These are phyloP conservation scores for Penicillium robsamsonii DNA, from an alignment of 495 filamentous ascomycete species.

Conservation along the genomic window DNA sequence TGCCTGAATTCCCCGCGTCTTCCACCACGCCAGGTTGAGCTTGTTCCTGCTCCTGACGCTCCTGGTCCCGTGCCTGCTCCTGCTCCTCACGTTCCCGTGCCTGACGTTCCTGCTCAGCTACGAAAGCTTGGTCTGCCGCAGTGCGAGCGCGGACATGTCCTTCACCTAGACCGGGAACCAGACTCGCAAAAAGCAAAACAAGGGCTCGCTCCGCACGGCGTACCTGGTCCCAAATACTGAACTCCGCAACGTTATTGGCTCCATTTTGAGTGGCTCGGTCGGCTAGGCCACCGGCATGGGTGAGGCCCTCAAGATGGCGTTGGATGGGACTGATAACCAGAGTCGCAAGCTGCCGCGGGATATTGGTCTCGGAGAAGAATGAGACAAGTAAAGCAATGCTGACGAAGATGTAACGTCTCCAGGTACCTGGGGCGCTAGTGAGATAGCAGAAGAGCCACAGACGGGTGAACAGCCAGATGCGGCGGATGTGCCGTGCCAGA, in stretches of 20 bases:
- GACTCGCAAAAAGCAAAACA: constrained; percentile 80
- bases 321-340: constrained; percentile 61
- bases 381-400: constrained; percentile 55
- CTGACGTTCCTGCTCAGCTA: constrained; percentile 48
- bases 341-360: constrained; percentile 57
- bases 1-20: background rate
- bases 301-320: constrained; percentile 68
- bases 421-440: constrained; percentile 70
- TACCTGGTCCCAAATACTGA: constrained; percentile 43
- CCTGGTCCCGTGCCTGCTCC: constrained; percentile 2
- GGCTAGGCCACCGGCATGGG: constrained; percentile 49
- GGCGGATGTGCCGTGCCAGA: constrained; percentile 52
- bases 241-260: background rate
- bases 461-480: constrained; percentile 76
- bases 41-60: background rate
- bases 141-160: constrained; percentile 71
- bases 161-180: constrained; percentile 83
- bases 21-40: background rate
- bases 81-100: constrained; percentile 3
- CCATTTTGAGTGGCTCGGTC: constrained; percentile 29
- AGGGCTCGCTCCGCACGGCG: constrained; percentile 68
- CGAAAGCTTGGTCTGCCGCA: constrained; percentile 44
- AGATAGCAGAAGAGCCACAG: constrained; percentile 76
- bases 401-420: constrained; percentile 66
- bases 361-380: constrained; percentile 63